phyloP scores from a whole-genome alignment of 148 eudicot species.

The Persicaria maculosa region DNA sequence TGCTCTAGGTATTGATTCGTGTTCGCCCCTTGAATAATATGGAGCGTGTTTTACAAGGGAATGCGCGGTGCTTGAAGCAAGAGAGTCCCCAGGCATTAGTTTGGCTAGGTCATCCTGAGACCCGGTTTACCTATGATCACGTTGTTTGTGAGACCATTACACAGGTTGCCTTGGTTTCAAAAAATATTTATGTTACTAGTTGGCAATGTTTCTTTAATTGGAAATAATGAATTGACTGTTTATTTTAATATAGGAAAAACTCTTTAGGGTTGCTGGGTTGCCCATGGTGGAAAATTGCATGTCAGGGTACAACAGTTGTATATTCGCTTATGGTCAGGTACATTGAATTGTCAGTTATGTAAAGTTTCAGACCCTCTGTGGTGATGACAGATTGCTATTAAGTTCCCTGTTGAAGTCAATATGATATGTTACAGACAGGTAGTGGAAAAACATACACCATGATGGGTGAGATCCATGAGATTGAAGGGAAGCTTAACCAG shows the following conservation, averaged over 20 bases:
- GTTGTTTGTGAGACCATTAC: slow-evolving; percentile 50
- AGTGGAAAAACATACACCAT: slow-evolving; percentile 74
- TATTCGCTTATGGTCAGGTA: slow-evolving; percentile 77
- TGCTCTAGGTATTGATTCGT: slow-evolving; percentile 49
- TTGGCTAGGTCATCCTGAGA: slow-evolving; percentile 67
- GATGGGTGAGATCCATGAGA: slow-evolving; percentile 59
- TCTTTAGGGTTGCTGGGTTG: slow-evolving; percentile 60
- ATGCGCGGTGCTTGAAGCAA: slow-evolving; percentile 49
- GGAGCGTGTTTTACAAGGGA: slow-evolving; percentile 43
- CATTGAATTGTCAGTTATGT: background rate
- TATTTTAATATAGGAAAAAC: slow-evolving; percentile 39
- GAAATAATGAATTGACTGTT: background rate
- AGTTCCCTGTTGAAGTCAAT: background rate
- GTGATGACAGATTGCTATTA: background rate
- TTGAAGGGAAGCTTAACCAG: slow-evolving; percentile 35
- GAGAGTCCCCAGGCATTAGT: slow-evolving; percentile 48
- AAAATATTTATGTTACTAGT: background rate
- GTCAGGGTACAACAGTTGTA: slow-evolving; percentile 77
- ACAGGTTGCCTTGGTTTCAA: slow-evolving; percentile 32
- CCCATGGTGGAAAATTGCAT: slow-evolving; percentile 80
- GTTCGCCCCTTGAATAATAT: slow-evolving; percentile 42
- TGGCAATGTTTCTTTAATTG: background rate
- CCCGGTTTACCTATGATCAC: slow-evolving; percentile 65
- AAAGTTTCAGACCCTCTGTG: background rate
- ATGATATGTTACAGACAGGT: slow-evolving; percentile 40